Evolutionary conservation across 371 early-diverging fungal genomes (phyloP), one percentile per base, ranked within the genome.

Genomic region (Mucor indicus): DNA sequence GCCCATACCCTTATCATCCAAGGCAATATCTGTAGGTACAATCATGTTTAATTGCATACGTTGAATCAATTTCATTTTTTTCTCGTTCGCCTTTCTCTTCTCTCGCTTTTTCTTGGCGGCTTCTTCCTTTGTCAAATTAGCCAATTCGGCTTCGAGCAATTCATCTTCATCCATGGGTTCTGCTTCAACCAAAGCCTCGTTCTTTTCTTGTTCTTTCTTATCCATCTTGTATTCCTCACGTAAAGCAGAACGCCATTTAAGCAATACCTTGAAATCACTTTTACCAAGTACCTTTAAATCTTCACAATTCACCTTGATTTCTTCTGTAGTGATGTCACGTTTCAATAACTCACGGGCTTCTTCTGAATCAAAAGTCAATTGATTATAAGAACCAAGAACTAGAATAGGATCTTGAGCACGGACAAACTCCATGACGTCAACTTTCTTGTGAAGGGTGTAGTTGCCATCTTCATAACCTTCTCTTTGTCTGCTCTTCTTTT

Each of bases 401-500:
- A 67, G 64, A 8, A 93, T 79, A 22, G 93, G 93, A 44, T 95
- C 96, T 17, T 74, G 62, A 45, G 86, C 55, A 38, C 64, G 70
- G 39, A 96, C 78, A 57, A 94, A 95, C 23, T 93, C 89, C 72
- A 83, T 77, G 30, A 82, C 84, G 46, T 84, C 82, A 19, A 69
- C 56, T 11, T 75, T 72, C 48, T 87, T 85, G 77, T 86, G 86
- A 51, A 93, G 76, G 5, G 89, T 91, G 60, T 90, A 89, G 63
- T 92, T 86, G 39, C 92, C 95, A 55, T 96, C 97, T 46, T 90
- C 96, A 74, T 98, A 98, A 70, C 97, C 98, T 49, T 94, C 95
- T 71, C 98, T 84, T 44, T 95, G 91, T 50, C 97, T 80, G 48
- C 75, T 77, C 47, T 86, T 80, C 77, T 96, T 93, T 67, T 89